A percentile compares a stretch with the other conserved stretches of the same genome.
Conservation (phyloP, 2,329 filamentous ascomycete genomes). For the Clonostachys sp. region DNA sequence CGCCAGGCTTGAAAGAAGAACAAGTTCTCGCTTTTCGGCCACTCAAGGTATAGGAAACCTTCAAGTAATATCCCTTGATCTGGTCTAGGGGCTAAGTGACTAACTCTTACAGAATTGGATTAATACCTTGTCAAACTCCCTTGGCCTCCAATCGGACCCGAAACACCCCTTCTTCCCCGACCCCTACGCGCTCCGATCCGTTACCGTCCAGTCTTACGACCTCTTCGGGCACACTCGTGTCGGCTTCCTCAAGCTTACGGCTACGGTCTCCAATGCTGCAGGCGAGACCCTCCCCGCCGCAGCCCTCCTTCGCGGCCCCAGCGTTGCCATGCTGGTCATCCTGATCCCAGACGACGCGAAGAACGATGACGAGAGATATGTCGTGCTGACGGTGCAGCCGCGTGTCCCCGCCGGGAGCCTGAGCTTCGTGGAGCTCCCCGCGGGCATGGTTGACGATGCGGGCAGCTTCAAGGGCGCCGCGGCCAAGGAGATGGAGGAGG, state of each 20-base stretch:
- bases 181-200: constrained; percentile 45
- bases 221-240: constrained; percentile 39
- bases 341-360: constrained; percentile 46
- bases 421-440: constrained; percentile 51
- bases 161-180: constrained; percentile 47
- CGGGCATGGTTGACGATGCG: constrained; percentile 51
- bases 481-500: constrained; percentile 57
- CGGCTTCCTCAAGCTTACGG: constrained; percentile 53
- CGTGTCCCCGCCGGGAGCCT: constrained; percentile 51
- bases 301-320: constrained; percentile 55
- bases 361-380: constrained; percentile 41
- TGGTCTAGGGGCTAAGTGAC: background rate
- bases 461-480: constrained; percentile 53
- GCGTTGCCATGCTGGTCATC: constrained; percentile 56
- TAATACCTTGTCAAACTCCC: constrained; percentile 36
- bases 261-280: constrained; percentile 38
- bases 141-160: constrained; percentile 34
- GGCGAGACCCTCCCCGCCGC: constrained; percentile 47
- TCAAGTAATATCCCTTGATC: constrained; percentile 2
- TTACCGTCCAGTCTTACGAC: constrained; percentile 50
- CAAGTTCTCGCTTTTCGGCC: constrained; percentile 42
- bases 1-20: constrained; percentile 34
- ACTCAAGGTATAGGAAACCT: constrained; percentile 33
- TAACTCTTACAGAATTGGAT: constrained; percentile 38
- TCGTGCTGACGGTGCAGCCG: constrained; percentile 55